Evolutionary conservation across 116 monocot species (phyloP).

Genomic region (Iris pallida): DNA sequence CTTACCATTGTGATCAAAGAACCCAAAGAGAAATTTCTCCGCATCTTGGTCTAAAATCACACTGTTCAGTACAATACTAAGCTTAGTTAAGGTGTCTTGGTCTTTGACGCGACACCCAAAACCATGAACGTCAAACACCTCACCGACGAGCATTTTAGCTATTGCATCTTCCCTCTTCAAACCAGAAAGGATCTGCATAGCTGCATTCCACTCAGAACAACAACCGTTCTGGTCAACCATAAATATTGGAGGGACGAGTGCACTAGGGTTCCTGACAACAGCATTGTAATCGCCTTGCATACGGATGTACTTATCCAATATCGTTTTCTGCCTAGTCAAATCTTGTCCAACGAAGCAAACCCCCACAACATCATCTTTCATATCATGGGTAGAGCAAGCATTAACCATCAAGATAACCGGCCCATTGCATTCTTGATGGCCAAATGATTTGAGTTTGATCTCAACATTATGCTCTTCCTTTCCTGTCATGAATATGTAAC

Average conservation of each 20-base stretch:
- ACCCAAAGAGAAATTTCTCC: constrained; percentile 66
- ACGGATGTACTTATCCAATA: constrained; percentile 68
- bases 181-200: constrained; percentile 72
- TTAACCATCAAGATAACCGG: constrained; percentile 65
- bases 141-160: constrained; percentile 62
- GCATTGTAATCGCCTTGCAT: constrained; percentile 72
- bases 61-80: constrained; percentile 53
- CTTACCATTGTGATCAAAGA: constrained; percentile 51
- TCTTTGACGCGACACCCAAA: constrained; percentile 72
- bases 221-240: constrained; percentile 60
- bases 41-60: constrained; percentile 54
- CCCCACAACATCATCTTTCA: constrained; percentile 46
- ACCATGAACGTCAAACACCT: constrained; percentile 57
- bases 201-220: constrained; percentile 73
- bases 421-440: constrained; percentile 23
- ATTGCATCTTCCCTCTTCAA: constrained; percentile 61
- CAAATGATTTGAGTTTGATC: constrained; percentile 63
- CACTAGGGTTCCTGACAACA: constrained; percentile 50
- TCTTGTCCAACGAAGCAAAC: constrained; percentile 88
- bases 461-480: constrained; percentile 75
- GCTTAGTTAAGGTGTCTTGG: constrained; percentile 49
- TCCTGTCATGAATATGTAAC: constrained; percentile 30
- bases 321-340: constrained; percentile 58
- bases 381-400: constrained; percentile 59
- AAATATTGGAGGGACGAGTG: constrained; percentile 81